Base-by-base conservation (phyloP, 225 moss, liverwort and hornwort genomes). In the Pseudoscleropodium purum region DNA sequence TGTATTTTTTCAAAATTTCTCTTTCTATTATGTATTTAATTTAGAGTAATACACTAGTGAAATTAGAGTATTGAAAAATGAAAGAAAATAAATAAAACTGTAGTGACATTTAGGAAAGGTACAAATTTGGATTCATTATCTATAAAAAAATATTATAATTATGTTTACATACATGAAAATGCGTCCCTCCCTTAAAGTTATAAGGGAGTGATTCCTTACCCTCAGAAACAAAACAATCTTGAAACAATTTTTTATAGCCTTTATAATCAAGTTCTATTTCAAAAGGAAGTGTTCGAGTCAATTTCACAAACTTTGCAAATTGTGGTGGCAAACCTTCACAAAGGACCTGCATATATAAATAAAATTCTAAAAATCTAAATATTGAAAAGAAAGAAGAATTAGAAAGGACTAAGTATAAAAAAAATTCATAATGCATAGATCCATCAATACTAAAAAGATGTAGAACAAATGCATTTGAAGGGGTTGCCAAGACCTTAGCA, bases 161-260 rank as follows among this genome's bases (percentile, higher is more conserved):
- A n/a, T 29, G 1, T 12, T 34, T 18, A 0, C 2, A 1, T 26
- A 3, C 3, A 57, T 0, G 0, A 1, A 34, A 25, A 60, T 59
- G 26, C 11, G 1, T 59, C 37, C 29, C 1, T 27, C 5, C 4
- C 0, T 26, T 9, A 6, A 13, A 45, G 6, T 56, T 4, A n/a
- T 24, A 56, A 86, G 47, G 43, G 16, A 8, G 11, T 41, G 77
- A n/a, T 60, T 63, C 31, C 37, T 69, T 77, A 89, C 91, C 89
- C 17, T 89, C n/a, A 49, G 26, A 81, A n/a, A 74, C 31, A 54
- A 93, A 85, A 85, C 81, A 89, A 11, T 88, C 73, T 73, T 85
- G 78, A 83, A 91, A 90, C n/a, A 88, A 8, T 51, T 82, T 89
- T 31, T n/a, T 87, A 7, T 69, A 85, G 39, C 60, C 76, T 69